Evolutionary conservation across 768 basidiomycete genomes (phyloP), one percentile per base, ranked within the genome.

Genomic region (Russula sp.): DNA sequence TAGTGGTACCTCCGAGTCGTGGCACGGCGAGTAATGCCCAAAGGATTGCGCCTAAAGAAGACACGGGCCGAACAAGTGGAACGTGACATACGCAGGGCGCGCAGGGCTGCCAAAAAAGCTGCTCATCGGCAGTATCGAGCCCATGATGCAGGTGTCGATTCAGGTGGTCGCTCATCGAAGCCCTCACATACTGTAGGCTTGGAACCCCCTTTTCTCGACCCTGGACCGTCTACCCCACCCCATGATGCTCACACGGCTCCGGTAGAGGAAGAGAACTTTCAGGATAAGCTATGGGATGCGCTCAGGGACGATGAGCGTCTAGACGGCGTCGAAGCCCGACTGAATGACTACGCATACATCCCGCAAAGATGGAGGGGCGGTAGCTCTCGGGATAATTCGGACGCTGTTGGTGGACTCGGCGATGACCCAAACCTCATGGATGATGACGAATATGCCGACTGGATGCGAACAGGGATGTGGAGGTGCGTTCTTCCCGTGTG

Each of bases 401-500:
- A 46, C 73, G 71, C 38, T 54, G 72, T 66, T 57, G 50, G 57
- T 2, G 70, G 71, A 5, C 69, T 68, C 16, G 68, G 70, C 20
- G 69, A 75, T 6, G 74, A 84, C 63, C 78, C 79, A 32, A 72
- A 70, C 53, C 67, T 72, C 54, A 88, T 95, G 88, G 86, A 88
- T 64, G 92, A 94, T 9, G 89, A 94, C 68, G 87, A 92, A 64
- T 96, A 96, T 69, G 84, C 88, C 1, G 90, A 92, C 69, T 95
- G 90, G 89, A 77, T 96, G 57, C 78, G 94, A 67, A 75, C 81
- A 28, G 92, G 91, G 53, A 95, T 97, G 90, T 94, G 90, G 79
- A 83, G 84, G 84, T 87, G 65, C 46, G 84, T 75, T 24, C 6
- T 26, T 54, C 11, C 4, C 34, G 8, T 34, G 14, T 13, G 6